A percentile compares a stretch with the other conserved stretches of the same genome.
phyloP scores from a whole-genome alignment of 805 yeast species.

The Candida anglica region DNA sequence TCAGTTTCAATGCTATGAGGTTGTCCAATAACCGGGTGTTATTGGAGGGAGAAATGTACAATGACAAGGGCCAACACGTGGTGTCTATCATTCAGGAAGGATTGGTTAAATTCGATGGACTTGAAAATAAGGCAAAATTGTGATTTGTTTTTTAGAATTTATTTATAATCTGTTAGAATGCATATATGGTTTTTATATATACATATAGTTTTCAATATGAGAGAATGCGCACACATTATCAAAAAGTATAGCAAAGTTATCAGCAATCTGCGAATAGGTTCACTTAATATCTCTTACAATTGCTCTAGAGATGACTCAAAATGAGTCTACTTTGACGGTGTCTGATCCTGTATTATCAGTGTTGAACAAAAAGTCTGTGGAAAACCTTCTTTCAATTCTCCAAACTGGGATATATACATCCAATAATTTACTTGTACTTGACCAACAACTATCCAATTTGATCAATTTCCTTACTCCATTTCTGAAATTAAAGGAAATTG shows the following conservation, averaged over 20 bases:
- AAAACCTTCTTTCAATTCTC: conserved; percentile 17
- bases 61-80: conserved; percentile 44
- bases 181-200: not conserved
- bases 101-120: conserved; percentile 30
- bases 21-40: conserved; percentile 52
- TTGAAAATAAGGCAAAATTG: conserved; percentile 14
- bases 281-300: no score
- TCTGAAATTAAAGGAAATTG: conserved; percentile 45
- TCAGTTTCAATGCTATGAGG: conserved; percentile 45
- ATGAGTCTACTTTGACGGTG: no score
- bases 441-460: conserved; percentile 42
- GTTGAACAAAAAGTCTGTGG: conserved; percentile 13
- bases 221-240: no score
- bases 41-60: conserved; percentile 55
- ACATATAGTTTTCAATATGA: no score
- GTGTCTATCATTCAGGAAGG: conserved; percentile 71
- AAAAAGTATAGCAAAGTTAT: no score
- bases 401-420: conserved; percentile 16
- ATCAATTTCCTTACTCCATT: conserved; percentile 56
- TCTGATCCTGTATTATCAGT: no score
- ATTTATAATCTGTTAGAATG: no score
- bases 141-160: no score
- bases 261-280: no score
- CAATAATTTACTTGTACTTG: conserved; percentile 37
- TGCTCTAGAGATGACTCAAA: no score